phyloP scores from a whole-genome alignment of 1,284 basidiomycete genomes.

The Rhodofomes roseus region DNA sequence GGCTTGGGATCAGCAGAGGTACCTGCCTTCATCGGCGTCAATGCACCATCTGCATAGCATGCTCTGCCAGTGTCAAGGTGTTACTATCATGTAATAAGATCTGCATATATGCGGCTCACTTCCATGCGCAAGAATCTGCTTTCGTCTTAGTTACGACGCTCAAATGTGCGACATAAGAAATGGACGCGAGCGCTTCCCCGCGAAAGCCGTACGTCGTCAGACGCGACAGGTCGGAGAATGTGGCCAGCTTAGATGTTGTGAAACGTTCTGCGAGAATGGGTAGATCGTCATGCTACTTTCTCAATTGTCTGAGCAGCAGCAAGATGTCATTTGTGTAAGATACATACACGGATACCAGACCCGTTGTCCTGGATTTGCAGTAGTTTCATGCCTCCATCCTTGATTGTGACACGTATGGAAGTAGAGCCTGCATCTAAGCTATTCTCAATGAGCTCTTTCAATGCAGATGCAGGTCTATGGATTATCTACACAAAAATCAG shows the following conservation, averaged over 20 bases:
- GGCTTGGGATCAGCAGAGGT: slow-evolving; percentile 76
- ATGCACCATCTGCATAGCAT: slow-evolving; percentile 70
- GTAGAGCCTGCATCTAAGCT: slow-evolving; percentile 91
- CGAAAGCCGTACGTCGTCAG: slow-evolving; percentile 95
- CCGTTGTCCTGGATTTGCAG: slow-evolving; percentile 98
- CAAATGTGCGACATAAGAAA: slow-evolving; percentile 92
- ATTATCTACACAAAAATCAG: slow-evolving; percentile 70
- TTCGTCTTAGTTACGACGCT: slow-evolving; percentile 89
- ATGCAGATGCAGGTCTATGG: slow-evolving; percentile 91
- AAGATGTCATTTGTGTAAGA: neutral
- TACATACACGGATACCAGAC: slow-evolving; percentile 80
- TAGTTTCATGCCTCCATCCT: slow-evolving; percentile 94
- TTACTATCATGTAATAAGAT: neutral
- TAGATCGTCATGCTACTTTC: slow-evolving; percentile 63
- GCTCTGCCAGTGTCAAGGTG: slow-evolving; percentile 48
- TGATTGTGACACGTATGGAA: slow-evolving; percentile 83
- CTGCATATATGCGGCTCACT: slow-evolving; percentile 46
- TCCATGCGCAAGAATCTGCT: slow-evolving; percentile 82
- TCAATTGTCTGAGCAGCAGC: neutral
- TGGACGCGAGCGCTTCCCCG: slow-evolving; percentile 95
- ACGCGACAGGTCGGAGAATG: slow-evolving; percentile 84
- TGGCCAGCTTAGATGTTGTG: slow-evolving; percentile 90
- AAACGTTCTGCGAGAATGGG: slow-evolving; percentile 93
- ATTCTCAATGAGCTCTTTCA: slow-evolving; percentile 97
- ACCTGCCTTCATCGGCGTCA: slow-evolving; percentile 68